Evolutionary conservation across 768 basidiomycete genomes (phyloP), one percentile per base, ranked within the genome.

Genomic region (Xerocomellus amylosporus): DNA sequence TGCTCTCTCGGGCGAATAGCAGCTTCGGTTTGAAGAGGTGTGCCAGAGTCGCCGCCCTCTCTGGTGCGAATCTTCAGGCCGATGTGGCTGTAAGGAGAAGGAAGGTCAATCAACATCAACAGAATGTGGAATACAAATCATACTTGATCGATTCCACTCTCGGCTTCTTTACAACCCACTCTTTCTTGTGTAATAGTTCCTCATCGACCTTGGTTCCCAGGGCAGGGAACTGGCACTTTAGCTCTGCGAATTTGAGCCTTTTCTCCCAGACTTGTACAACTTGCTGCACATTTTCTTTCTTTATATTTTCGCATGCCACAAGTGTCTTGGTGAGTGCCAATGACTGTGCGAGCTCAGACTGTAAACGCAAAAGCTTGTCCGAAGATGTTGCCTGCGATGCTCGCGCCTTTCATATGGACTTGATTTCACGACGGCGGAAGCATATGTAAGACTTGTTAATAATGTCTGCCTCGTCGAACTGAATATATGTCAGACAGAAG

Each of bases 401-500:
- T 8, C 96, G 85, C 9, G 96, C 98, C 75, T 98, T 98, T 58
- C 97, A 85, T 42, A 92, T 82, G 4, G 91, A 86, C 69, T 98
- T 98, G 71, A 89, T 87, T 69, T 98, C 96, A 50, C 95, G 87
- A 56, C 94, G 82, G 36, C 97, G 85, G 80, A 99, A 99, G 73
- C 97, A 99, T 42, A 98, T 89, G 59, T 98, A 98, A 0, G 96
- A 95, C 63, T 96, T 93, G 51, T 91, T 93, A 60, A 80, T 80
- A 43, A 86, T 86, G 69, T 97, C 93, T n/a, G 88, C 80, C 73
- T 98, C 95, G 69, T 98, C 94, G 64, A 82, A 87, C 88, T 91
- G 39, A 5, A 38, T 2, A 41, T 22, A 5, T 4, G 14, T 61
- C 42, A 60, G 54, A 41, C 22, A 54, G 43, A 46, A 30, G 13